phyloP scores from a whole-genome alignment of 1,139 yeast species.

The Yamadazyma sp. region DNA sequence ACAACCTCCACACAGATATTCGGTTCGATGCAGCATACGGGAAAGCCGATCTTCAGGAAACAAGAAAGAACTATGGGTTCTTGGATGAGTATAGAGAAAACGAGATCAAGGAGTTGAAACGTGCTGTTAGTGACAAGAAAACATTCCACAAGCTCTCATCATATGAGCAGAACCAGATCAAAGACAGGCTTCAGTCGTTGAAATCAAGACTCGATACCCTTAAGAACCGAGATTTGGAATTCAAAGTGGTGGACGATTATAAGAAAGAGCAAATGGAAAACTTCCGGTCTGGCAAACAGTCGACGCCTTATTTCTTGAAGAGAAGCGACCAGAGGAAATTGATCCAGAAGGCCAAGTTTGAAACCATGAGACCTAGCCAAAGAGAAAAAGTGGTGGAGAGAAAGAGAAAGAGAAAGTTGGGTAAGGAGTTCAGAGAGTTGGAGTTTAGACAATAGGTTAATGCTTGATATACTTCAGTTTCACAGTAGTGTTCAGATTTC shows the following conservation, averaged over 20 bases:
- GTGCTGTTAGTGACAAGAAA: slow-evolving; percentile 57
- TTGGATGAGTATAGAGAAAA: slow-evolving; percentile 78
- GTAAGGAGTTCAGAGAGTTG: slow-evolving; percentile 83
- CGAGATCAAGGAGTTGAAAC: slow-evolving; percentile 64
- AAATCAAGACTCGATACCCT: slow-evolving; percentile 77
- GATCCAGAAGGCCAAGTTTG: slow-evolving; percentile 85
- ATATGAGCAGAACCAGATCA: slow-evolving; percentile 54
- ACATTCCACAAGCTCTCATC: slow-evolving; percentile 41
- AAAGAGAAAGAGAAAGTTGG: slow-evolving; percentile 89
- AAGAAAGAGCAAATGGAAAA: slow-evolving; percentile 48
- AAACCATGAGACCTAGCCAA: slow-evolving; percentile 77
- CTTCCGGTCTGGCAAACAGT: slow-evolving; percentile 49
- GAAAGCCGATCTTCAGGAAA: slow-evolving; percentile 64
- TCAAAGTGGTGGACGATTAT: slow-evolving; percentile 55
- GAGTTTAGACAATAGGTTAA: slow-evolving; percentile 43
- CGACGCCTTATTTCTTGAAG: slow-evolving; percentile 63
- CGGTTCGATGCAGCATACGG: slow-evolving; percentile 91
- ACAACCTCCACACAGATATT: slow-evolving; percentile 66
- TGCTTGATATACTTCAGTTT: too few relatives aligned
- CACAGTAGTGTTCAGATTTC: too few relatives aligned
- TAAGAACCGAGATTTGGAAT: slow-evolving; percentile 74
- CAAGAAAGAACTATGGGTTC: slow-evolving; percentile 78
- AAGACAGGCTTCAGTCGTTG: slow-evolving; percentile 55
- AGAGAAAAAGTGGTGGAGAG: slow-evolving; percentile 88
- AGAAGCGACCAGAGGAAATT: slow-evolving; percentile 80